Evolutionary conservation across 2,329 filamentous ascomycete genomes (phyloP).

Genomic region (Aciculosporium take): DNA sequence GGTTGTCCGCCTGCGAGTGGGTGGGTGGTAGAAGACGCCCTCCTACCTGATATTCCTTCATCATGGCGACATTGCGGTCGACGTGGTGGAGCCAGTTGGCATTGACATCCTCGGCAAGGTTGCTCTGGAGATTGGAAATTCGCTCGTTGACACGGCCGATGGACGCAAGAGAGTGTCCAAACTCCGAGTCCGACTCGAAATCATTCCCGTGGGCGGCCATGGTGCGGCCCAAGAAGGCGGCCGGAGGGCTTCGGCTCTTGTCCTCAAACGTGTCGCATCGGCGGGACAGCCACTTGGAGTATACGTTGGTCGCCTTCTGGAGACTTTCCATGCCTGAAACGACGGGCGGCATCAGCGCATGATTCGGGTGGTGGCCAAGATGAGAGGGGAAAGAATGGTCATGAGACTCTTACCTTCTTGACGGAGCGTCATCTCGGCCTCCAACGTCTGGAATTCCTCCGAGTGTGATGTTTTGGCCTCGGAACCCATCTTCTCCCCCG

Average conservation of each 20-base stretch:
- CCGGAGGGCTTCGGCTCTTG: constrained; percentile 72
- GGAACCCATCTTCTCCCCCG: constrained; percentile 86
- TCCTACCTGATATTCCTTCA: constrained; percentile 91
- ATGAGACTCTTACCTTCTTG: constrained; percentile 53
- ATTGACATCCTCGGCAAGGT: constrained; percentile 63
- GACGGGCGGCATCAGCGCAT: no score
- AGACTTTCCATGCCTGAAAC: constrained; percentile 74
- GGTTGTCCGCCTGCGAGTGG: background rate
- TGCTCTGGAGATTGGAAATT: constrained; percentile 72
- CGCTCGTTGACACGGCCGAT: constrained; percentile 76
- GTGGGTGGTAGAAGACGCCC: no score
- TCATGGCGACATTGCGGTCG: constrained; percentile 77
- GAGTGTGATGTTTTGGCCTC: constrained; percentile 77
- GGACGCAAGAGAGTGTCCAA: constrained; percentile 72
- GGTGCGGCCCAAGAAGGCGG: constrained; percentile 64
- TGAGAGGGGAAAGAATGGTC: background rate
- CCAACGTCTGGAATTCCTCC: constrained; percentile 81
- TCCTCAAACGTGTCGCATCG: constrained; percentile 68
- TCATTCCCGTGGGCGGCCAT: constrained; percentile 88
- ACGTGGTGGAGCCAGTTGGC: constrained; percentile 82
- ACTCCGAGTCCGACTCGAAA: constrained; percentile 81
- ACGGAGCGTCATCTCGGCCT: constrained; percentile 78
- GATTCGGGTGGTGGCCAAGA: no score
- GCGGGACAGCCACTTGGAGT: constrained; percentile 77
- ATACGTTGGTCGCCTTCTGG: constrained; percentile 70